These are phyloP conservation scores for Ustilago cynodontis DNA, from an alignment of 1,284 basidiomycete genomes.

Conservation along the genomic window DNA sequence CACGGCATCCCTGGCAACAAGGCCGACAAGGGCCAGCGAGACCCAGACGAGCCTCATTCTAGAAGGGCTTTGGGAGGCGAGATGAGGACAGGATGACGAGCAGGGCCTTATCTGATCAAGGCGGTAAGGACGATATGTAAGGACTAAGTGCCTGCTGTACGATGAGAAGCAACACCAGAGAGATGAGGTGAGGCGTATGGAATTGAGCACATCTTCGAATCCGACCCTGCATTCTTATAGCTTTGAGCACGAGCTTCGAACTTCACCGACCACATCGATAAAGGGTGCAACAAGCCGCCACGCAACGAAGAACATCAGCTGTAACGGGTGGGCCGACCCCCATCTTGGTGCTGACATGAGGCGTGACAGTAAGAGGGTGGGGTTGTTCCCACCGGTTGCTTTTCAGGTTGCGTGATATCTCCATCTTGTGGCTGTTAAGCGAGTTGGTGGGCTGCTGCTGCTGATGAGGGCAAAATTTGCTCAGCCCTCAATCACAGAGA, in stretches of 20 bases:
- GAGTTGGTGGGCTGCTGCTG: slow-evolving; percentile 9
- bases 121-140: neutral
- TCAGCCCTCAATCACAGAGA: slow-evolving; percentile 4
- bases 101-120: neutral
- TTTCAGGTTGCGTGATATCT: slow-evolving; percentile 1
- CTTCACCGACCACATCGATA: neutral
- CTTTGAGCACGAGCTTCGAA: neutral
- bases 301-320: neutral
- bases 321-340: neutral
- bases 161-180: neutral
- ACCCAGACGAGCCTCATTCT: slow-evolving; percentile 31
- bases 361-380: neutral
- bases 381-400: slow-evolving; percentile 1
- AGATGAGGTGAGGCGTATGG: neutral
- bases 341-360: neutral
- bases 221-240: slow-evolving; percentile 3
- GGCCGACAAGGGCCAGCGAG: slow-evolving; percentile 13
- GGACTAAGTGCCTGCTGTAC: neutral
- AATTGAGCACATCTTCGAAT: neutral
- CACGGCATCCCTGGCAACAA: slow-evolving; percentile 7
- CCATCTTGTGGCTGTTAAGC: neutral
- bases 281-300: neutral
- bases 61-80: neutral
- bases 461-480: slow-evolving; percentile 12
- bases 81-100: neutral